phyloP scores from a whole-genome alignment of 2,329 filamentous ascomycete species.

The Dendryphion nanum region DNA sequence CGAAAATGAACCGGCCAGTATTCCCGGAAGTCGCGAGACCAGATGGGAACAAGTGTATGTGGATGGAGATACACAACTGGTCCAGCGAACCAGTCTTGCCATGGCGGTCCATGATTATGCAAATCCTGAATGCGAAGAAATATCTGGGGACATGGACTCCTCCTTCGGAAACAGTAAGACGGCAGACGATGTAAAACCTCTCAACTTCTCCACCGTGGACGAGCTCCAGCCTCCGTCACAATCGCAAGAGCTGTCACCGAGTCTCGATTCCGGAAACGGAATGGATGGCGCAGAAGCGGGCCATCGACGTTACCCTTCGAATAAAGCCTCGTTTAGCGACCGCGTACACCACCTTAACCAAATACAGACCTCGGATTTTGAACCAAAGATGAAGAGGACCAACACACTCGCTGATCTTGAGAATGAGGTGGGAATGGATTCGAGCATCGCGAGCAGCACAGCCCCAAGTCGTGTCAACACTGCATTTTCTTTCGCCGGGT shows the following conservation, averaged over 20 bases:
- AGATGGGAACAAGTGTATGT: conserved; percentile 41
- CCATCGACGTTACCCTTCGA: conserved; percentile 18
- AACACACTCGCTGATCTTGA: conserved; percentile 30
- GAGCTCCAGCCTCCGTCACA: conserved; percentile 14
- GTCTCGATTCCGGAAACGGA: conserved; percentile 1
- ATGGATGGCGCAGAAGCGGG: conserved; percentile 4
- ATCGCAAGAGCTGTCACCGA: background rate
- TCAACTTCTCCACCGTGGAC: conserved; percentile 20
- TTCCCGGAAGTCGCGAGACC: conserved; percentile 33
- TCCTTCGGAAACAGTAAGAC: conserved; percentile 24
- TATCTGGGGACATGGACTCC: conserved; percentile 29
- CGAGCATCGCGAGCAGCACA: conserved; percentile 16
- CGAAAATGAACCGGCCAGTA: conserved; percentile 34
- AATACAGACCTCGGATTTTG: conserved; percentile 13
- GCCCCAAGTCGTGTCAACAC: conserved; percentile 12
- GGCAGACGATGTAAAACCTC: conserved; percentile 22
- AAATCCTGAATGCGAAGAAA: conserved; percentile 30
- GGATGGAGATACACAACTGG: conserved; percentile 38
- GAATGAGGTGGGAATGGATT: conserved; percentile 29
- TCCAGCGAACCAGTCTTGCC: conserved; percentile 30
- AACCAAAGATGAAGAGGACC: conserved; percentile 10
- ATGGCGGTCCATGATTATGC: conserved; percentile 33
- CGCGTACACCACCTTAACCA: conserved; percentile 31
- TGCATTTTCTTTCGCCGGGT: conserved; percentile 20
- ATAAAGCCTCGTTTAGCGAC: conserved; percentile 34